A percentile compares a stretch with the other conserved stretches of the same genome.
Conservation (phyloP, 139 green algal species). For the Coelastrella sp. region DNA sequence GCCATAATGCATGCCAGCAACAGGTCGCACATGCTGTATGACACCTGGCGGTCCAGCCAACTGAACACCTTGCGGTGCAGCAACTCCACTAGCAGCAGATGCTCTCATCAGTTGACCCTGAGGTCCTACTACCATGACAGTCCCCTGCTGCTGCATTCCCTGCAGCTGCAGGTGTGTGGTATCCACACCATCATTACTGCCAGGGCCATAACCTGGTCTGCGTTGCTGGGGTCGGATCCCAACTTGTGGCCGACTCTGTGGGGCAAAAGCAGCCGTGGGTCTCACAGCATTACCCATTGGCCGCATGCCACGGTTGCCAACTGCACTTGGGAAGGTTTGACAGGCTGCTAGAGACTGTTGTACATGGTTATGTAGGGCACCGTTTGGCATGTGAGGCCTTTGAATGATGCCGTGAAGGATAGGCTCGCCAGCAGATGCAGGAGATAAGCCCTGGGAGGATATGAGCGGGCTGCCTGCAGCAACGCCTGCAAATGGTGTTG, state of each 20-base stretch:
- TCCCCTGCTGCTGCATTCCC: background rate
- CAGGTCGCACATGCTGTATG: background rate
- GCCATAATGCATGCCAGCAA: background rate
- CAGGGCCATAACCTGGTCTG: background rate
- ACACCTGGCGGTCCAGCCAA: background rate
- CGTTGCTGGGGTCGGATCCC: background rate
- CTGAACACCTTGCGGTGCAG: background rate
- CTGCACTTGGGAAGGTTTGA: background rate
- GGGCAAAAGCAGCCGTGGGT: background rate
- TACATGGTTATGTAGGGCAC: background rate
- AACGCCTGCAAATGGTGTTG: background rate
- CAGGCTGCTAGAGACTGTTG: background rate
- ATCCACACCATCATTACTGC: background rate
- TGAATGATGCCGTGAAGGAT: background rate
- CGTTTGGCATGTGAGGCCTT: constrained; percentile 3
- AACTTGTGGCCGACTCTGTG: background rate
- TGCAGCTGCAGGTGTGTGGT: no score
- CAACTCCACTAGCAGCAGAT: background rate
- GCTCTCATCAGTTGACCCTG: background rate
- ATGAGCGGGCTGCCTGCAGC: background rate
- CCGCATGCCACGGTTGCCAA: background rate
- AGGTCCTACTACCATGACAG: background rate
- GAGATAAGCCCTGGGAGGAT: background rate
- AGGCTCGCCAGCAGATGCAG: background rate
- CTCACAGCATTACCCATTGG: no score